These are phyloP conservation scores for Xerocomus tenax DNA, from an alignment of 1,284 basidiomycete genomes.

Conservation along the genomic window DNA sequence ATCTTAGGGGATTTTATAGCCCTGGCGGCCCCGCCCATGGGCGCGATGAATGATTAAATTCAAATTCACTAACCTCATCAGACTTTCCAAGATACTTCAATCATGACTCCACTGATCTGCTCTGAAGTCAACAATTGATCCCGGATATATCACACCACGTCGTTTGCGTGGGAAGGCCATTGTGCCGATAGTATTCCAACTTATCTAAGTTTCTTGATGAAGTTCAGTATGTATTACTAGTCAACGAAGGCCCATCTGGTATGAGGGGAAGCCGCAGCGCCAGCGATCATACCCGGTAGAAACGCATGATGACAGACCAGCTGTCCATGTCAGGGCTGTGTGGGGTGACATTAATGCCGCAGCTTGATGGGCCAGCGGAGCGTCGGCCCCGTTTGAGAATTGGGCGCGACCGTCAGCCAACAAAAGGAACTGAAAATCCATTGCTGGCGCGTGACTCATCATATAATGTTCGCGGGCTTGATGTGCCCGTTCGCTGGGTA, in stretches of 20 bases:
- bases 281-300: not conserved
- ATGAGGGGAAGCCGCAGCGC: slow-evolving; percentile 9
- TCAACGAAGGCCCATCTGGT: slow-evolving; percentile 48
- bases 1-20: not conserved
- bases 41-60: slow-evolving; percentile 28
- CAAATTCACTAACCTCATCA: slow-evolving; percentile 49
- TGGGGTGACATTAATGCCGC: slow-evolving; percentile 44
- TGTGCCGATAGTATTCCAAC: slow-evolving; percentile 32
- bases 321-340: not conserved
- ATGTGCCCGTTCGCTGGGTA: slow-evolving; percentile 53
- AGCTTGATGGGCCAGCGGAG: slow-evolving; percentile 46
- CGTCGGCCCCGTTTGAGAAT: slow-evolving; percentile 23
- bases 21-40: slow-evolving; percentile 2
- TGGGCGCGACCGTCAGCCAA: slow-evolving; percentile 41
- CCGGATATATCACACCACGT: slow-evolving; percentile 70
- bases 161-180: slow-evolving; percentile 42
- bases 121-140: slow-evolving; percentile 42
- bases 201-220: slow-evolving; percentile 35
- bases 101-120: slow-evolving; percentile 53
- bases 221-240: slow-evolving; percentile 44
- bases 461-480: slow-evolving; percentile 42
- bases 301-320: not conserved
- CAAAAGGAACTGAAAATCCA: not conserved
- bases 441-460: not conserved
- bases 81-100: slow-evolving; percentile 59